phyloP scores from a whole-genome alignment of 2,329 filamentous ascomycete species.

The Neospermospora avenae region DNA sequence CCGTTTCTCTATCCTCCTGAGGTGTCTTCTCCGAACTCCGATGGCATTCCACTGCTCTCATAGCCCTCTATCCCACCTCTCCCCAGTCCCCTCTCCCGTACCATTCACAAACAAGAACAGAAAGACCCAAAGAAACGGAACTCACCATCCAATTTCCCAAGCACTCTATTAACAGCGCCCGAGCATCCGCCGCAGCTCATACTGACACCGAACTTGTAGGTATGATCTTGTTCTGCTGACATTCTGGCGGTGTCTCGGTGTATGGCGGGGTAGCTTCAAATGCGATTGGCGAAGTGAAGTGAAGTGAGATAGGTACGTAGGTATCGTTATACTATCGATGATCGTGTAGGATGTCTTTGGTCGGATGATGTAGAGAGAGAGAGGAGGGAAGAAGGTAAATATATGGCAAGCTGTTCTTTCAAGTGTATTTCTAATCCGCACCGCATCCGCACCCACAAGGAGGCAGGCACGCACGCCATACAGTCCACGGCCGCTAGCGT shows the following conservation, averaged over 20 bases:
- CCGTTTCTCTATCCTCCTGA: too few relatives aligned
- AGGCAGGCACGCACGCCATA: neutral
- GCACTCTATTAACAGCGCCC: conserved; percentile 84
- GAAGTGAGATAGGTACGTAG: too few relatives aligned
- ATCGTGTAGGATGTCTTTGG: too few relatives aligned
- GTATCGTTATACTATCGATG: too few relatives aligned
- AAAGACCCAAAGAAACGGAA: conserved; percentile 1
- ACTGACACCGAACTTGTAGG: conserved; percentile 90
- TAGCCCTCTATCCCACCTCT: too few relatives aligned
- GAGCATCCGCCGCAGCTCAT: conserved; percentile 98
- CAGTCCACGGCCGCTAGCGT: conserved; percentile 7
- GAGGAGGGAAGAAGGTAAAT: too few relatives aligned
- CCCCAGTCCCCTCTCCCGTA: neutral
- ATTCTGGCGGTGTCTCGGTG: conserved; percentile 8
- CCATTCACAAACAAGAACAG: neutral
- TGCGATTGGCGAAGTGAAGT: too few relatives aligned
- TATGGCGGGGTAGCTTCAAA: neutral
- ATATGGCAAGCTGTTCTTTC: neutral
- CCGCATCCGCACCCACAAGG: neutral
- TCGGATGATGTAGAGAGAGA: too few relatives aligned
- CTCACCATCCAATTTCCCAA: conserved; percentile 87
- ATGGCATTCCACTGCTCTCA: too few relatives aligned
- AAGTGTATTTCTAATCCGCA: neutral
- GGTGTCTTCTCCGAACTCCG: too few relatives aligned
- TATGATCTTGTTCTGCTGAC: conserved; percentile 63